Base-by-base conservation (phyloP, 1,284 basidiomycete genomes). In the Moesziomyces globuligerus region DNA sequence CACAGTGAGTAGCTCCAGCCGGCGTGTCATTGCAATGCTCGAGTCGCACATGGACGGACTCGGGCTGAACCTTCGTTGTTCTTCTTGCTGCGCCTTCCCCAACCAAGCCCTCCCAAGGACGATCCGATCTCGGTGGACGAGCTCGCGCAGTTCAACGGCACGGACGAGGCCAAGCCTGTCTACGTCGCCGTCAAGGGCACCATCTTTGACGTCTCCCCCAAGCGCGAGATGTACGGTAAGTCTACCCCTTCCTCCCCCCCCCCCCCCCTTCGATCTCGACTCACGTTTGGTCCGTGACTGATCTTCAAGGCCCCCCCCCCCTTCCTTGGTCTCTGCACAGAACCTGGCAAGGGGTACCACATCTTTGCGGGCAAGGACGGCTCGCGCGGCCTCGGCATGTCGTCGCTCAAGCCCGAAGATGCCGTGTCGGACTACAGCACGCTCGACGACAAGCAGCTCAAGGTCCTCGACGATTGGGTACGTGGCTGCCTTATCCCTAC, bases 141-240 rank as follows among this genome's bases (percentile, higher is more conserved):
- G 76, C 85, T 95, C 62, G 88, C 85, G 53, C 75, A 86, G 75
- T 93, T 85, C 79, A 88, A 93, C 83, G 92, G 92, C 10, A 85
- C 86, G 0, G 87, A 89, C 59, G 74, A 85, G 0, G 76, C 81
- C 36, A 88, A 88, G 78, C 90, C 91, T 0, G 91, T 95, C 51
- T 93, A 91, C 72, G 91, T 95, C 34, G 89, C 91, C 42, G 92
- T 94, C 82, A 95, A 94, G 85, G 91, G 91, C 90, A 57, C 88
- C 0, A 86, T 94, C 11, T 94, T 94, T 81, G 91, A 94, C 80
- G 93, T 95, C 4, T 81, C 83, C 4, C 85, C 85, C 50, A 93
- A 93, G 80, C 84, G 85, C 15, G 91, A 94, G 65, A 90, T 92
- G 67, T 95, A 95, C 74, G 91, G 92, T 34, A 84, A 85, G 24